phyloP scores from a whole-genome alignment of 768 basidiomycete species.

The Trametes cubensis region DNA sequence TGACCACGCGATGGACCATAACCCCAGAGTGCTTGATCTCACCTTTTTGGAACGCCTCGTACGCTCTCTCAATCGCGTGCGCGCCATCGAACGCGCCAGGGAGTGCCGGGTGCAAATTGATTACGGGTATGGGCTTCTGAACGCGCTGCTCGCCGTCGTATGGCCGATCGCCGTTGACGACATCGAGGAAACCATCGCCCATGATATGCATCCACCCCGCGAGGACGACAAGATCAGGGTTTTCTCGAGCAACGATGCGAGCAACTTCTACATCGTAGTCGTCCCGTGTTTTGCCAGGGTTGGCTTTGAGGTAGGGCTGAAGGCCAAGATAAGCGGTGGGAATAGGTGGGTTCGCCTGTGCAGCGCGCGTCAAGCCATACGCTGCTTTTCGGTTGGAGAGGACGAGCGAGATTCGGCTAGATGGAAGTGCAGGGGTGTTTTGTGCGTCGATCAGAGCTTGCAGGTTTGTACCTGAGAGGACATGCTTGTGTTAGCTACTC shows the following conservation, averaged over 20 bases:
- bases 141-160: constrained; percentile 39
- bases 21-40: constrained; percentile 79
- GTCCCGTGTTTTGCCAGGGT: constrained; percentile 70
- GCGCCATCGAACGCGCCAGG: constrained; percentile 97
- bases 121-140: constrained; percentile 68
- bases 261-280: constrained; percentile 90
- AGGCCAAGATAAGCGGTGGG: constrained; percentile 82
- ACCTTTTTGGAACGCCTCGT: constrained; percentile 82
- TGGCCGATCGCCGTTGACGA: constrained; percentile 49
- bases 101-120: constrained; percentile 95
- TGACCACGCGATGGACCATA: constrained; percentile 94
- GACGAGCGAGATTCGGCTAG: constrained; percentile 75
- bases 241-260: constrained; percentile 56
- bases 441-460: constrained; percentile 94
- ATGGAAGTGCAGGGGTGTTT: constrained; percentile 70
- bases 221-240: constrained; percentile 88
- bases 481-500: constrained; percentile 1
- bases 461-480: constrained; percentile 80
- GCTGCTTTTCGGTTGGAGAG: constrained; percentile 92
- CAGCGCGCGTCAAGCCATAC: constrained; percentile 84
- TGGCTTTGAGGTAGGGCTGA: constrained; percentile 76
- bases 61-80: constrained; percentile 88
- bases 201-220: constrained; percentile 99
- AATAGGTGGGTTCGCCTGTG: constrained; percentile 70
- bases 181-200: constrained; percentile 76